Base-by-base conservation (phyloP, 768 basidiomycete species). In the Suillus bovinus region DNA sequence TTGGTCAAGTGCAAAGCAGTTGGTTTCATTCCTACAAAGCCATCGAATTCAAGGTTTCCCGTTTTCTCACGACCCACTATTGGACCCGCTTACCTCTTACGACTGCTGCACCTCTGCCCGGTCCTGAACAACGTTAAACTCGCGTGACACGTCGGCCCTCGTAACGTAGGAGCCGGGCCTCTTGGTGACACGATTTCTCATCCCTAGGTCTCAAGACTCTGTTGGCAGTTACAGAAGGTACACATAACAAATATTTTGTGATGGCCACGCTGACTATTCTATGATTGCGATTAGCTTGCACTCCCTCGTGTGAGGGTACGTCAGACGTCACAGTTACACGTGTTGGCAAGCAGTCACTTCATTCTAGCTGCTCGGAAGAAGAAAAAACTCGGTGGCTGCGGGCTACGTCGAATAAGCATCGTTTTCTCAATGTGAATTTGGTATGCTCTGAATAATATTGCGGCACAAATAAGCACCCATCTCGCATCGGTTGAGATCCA, bases 11-110 rank as follows among this genome's bases (percentile, higher is more conserved):
- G 70, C 68, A 56, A 63, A 60, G 63, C 41, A 31, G 63, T 64
- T 61, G 22, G 54, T 63, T 46, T 46, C 36, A 50, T 14, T 47
- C 14, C 47, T 38, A 38, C 65, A 59, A 67, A 64, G 44, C 49
- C 56, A 67, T 66, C 70, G 63, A 72, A 74, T 69, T 74, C 72
- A 68, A 71, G 61, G 64, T 62, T 61, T 58, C 50, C 50, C 50
- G 31, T 52, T 39, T 74, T 75, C 74, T 56, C 72, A 73, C 72
- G 71, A 38, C 39, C 9, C 47, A 17, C 64, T 13, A 31, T 52
- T 60, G 50, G 29, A 52, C 20, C 68, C 59, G 59, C 50, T 39
- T 29, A 29, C 46, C 22, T 44, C 42, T 50, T 50, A 47, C 34
- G 5, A 34, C 9, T n/a, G 11, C 44, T 46, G 47, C 47, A 49